A percentile compares a stretch with the other conserved stretches of the same genome.
Evolutionary conservation across 2,329 filamentous ascomycete species (phyloP).

Genomic region (Ceratocystis papillata): DNA sequence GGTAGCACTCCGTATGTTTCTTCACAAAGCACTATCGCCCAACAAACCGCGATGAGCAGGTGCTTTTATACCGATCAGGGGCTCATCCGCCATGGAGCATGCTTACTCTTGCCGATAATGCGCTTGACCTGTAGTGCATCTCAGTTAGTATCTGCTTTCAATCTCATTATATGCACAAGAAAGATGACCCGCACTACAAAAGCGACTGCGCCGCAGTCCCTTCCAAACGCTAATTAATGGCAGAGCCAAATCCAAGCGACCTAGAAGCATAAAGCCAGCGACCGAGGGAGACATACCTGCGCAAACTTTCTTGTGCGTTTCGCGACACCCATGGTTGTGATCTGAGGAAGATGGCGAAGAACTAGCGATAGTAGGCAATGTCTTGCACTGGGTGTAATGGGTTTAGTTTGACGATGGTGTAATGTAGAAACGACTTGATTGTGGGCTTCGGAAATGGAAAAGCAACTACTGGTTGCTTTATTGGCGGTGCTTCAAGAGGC

Average conservation of each 20-base stretch:
- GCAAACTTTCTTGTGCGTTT: conserved; percentile 93
- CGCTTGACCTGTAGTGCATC: conserved; percentile 52
- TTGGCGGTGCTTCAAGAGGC: too few relatives aligned
- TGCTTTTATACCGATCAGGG: not conserved
- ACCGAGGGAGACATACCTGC: conserved; percentile 36
- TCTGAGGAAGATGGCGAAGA: not conserved
- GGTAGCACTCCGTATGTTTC: not conserved
- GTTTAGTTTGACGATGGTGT: too few relatives aligned
- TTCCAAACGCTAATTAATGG: not conserved
- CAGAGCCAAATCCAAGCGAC: not conserved
- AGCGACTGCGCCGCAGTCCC: not conserved
- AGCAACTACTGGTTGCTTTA: too few relatives aligned
- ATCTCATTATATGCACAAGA: not conserved
- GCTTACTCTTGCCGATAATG: conserved; percentile 56
- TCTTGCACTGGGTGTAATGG: too few relatives aligned
- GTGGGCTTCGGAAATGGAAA: too few relatives aligned
- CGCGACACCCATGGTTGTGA: conserved; percentile 62
- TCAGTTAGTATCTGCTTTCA: conserved; percentile 25
- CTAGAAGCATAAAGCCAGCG: not conserved
- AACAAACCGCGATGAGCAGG: not conserved
- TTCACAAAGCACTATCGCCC: not conserved
- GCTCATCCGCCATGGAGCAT: not conserved
- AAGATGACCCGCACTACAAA: not conserved
- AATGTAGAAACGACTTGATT: too few relatives aligned
- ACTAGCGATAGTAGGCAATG: too few relatives aligned